Evolutionary conservation across 2,329 filamentous ascomycete genomes (phyloP).

Genomic region (Alternaria triticimaculans): DNA sequence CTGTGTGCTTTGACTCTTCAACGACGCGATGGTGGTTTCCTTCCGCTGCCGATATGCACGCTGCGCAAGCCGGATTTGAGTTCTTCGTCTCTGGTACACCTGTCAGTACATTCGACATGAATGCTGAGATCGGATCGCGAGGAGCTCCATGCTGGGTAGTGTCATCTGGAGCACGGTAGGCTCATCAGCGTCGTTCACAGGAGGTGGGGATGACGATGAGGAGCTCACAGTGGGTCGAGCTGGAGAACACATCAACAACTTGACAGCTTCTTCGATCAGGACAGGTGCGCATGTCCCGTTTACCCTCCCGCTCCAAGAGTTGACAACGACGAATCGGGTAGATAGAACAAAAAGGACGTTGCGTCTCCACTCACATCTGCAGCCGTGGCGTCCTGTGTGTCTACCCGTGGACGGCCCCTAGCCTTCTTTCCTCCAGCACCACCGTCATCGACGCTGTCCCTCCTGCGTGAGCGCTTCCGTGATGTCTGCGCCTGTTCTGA

Average conservation of each 20-base stretch:
- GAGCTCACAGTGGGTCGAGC: neutral
- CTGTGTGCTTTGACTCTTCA: constrained; percentile 73
- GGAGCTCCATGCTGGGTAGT: neutral
- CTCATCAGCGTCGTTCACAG: neutral
- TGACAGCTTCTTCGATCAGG: neutral
- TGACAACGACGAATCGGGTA: neutral
- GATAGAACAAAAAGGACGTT: neutral
- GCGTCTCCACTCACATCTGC: constrained; percentile 69
- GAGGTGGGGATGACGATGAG: neutral
- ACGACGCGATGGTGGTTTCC: constrained; percentile 76
- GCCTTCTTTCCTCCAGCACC: constrained; percentile 57
- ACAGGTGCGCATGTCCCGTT: neutral
- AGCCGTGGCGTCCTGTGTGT: constrained; percentile 78
- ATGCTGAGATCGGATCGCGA: neutral
- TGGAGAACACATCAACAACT: neutral
- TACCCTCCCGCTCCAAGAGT: neutral
- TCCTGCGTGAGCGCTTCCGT: constrained; percentile 42
- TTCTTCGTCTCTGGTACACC: constrained; percentile 71
- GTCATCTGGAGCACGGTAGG: neutral
- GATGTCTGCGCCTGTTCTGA: constrained; percentile 38
- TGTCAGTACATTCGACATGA: constrained; percentile 14
- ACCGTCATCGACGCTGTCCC: constrained; percentile 33
- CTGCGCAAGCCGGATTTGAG: constrained; percentile 86
- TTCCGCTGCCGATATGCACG: constrained; percentile 85
- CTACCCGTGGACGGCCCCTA: constrained; percentile 75